These are phyloP conservation scores for Tephrocybe sp. DNA, from an alignment of 768 basidiomycete species.

Conservation along the genomic window DNA sequence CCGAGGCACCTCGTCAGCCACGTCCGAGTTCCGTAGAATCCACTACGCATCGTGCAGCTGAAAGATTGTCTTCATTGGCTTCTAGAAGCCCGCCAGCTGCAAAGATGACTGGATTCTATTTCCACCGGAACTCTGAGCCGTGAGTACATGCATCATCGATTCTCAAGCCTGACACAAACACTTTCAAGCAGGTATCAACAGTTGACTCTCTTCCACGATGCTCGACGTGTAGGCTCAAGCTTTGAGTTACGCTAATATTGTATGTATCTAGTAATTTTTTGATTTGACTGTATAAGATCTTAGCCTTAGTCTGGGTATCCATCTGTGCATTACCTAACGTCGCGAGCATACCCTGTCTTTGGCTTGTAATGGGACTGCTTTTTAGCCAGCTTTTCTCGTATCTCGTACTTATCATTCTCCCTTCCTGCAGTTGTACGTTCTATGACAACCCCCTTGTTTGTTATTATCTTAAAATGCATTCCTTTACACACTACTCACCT, in stretches of 20 bases:
- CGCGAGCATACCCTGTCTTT: conserved; percentile 6
- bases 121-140: conserved; percentile 92
- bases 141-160: conserved; percentile 39
- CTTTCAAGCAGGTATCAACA: conserved; percentile 69
- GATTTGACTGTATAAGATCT: conserved; percentile 11
- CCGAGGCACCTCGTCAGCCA: conserved; percentile 33
- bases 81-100: conserved; percentile 55
- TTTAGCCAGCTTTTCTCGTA: conserved; percentile 8
- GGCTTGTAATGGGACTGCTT: conserved; percentile 15
- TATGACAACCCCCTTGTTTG: conserved; percentile 9
- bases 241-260: conserved; percentile 81
- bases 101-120: conserved; percentile 90
- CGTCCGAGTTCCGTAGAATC: conserved; percentile 41
- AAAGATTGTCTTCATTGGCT: conserved; percentile 49
- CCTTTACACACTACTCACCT: not conserved
- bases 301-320: conserved; percentile 12
- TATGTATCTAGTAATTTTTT: conserved; percentile 16
- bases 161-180: conserved; percentile 7
- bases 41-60: conserved; percentile 37
- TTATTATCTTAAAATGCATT: conserved; percentile 2
- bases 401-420: conserved; percentile 11
- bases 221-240: conserved; percentile 68
- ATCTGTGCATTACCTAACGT: not conserved
- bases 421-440: conserved; percentile 8
- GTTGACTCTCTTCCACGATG: conserved; percentile 76